Evolutionary conservation across 805 yeast genomes (phyloP), one percentile per base, ranked within the genome.

Genomic region (Monosporozyma servazzii): DNA sequence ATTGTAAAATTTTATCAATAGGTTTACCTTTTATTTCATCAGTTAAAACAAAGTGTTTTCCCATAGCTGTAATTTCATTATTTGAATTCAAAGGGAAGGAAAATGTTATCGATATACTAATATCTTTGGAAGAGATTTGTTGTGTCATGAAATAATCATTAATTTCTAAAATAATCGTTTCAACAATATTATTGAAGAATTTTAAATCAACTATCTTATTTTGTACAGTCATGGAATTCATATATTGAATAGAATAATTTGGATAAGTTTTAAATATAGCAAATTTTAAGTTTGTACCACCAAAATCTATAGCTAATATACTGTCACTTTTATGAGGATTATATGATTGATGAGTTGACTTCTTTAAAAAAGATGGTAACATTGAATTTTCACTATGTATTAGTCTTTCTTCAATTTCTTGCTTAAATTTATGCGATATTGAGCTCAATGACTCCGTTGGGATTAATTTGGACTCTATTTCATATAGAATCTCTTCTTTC

Each of bases 41-140:
- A 3, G 72, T 57, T 49, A 82, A 60, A 10, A 60, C 58, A 68
- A 75, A 83, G 1, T 87, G 87, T 65, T 84, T 84, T n/a, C 83
- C 79, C 66, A 81, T 79, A 40, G 73, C 71, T 17, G 71, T 65
- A 40, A 84, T 73, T 42, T 67, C 54, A 45, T 57, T 55, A 15
- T 53, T 47, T 3, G 52, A 23, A 48, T 51, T 68, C 59, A 74
- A 62, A 58, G 58, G 67, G 54, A 63, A 64, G 47, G 66, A 61
- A 48, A 63, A 63, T 3, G 68, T 69, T 4, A 67, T 62, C n/a
- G 67, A 70, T 18, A 69, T 66, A 48, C 54, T 54, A 2, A 54
- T 45, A 40, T 36, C 52, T 7, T 47, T 17, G 11, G 48, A 25
- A 7, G 44, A 18, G 29, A 39, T 27, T 20, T 30, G 25, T 20